phyloP scores from a whole-genome alignment of 75 land plant species.

The Cunninghamia lanceolata region DNA sequence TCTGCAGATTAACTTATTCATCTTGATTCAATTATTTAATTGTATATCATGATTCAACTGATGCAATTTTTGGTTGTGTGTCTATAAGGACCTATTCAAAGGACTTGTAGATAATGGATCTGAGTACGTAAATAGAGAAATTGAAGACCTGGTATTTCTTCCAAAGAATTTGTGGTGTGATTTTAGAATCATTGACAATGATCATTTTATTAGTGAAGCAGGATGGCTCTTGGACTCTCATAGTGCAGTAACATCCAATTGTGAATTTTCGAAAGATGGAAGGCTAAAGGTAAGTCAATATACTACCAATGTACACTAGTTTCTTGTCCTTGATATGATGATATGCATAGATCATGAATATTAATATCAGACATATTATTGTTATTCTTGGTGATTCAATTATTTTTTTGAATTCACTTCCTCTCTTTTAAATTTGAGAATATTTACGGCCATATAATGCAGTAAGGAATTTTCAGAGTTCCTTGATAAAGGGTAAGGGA shows the following conservation, averaged over 20 bases:
- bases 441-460: neutral
- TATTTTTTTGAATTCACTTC: neutral
- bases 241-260: slow-evolving; percentile 3
- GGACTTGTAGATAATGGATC: neutral
- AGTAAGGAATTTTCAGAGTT: neutral
- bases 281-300: slow-evolving; percentile 5
- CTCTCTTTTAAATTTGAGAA: neutral
- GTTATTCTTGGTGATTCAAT: neutral
- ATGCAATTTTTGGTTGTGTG: neutral
- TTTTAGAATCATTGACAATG: neutral
- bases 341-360: neutral
- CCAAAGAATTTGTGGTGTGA: slow-evolving; percentile 4
- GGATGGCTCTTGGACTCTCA: slow-evolving; percentile 1
- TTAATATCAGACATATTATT: neutral
- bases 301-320: neutral
- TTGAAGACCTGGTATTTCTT: neutral
- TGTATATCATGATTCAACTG: neutral
- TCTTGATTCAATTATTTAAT: neutral
- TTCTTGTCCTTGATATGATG: neutral
- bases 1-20: neutral
- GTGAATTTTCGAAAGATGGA: neutral
- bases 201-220: slow-evolving; percentile 4
- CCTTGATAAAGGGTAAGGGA: neutral
- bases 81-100: neutral
- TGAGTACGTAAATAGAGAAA: neutral